Base-by-base conservation (phyloP, 306 rosid genomes). In the Prinsepia uniflora region DNA sequence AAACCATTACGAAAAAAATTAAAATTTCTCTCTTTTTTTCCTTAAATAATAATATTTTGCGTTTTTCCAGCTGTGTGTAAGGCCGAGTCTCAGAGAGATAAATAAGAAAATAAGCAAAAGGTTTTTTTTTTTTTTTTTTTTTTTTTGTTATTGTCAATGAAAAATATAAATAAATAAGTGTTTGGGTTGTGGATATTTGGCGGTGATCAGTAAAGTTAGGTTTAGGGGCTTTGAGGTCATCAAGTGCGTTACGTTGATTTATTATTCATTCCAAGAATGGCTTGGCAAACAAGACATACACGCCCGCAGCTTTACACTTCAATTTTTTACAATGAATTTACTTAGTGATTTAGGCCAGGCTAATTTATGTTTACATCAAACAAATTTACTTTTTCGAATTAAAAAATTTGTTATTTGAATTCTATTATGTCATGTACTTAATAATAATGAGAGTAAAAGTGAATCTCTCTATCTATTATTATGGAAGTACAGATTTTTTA, bases 221-320 rank as follows among this genome's bases (percentile, higher is more conserved):
- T 42, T 75, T 73, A 49, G 50, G 17, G 15, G 50, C 17, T 14
- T 46, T 12, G 50, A 71, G 85, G 82, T 73, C 52, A 74, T 50
- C 60, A 74, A 20, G 15, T 65, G 41, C 65, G 14, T 34, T 80
- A 78, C 83, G 85, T 77, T 50, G 81, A 42, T 40, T 48, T 54
- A 1, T 59, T 45, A 2, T 47, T 20, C 68, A 62, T 53, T 39
- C 10, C 10, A 42, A 24, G 42, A 10, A 4, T 50, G 77, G 55
- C 89, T 87, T 85, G 88, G 50, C 74, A 72, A 75, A 73, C 88
- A 85, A 45, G 88, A 15, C 68, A 71, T 14, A 8, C 34, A 67
- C 41, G 78, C 80, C 80, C n/a, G 20, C n/a, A 0, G 41, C 22
- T 8, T 12, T 12, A 12, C 14, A 46, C 15, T 53, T 53, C 58